Percentiles rank a stretch among this genome's conserved stretches.
These are phyloP conservation scores for Ceratonia siliqua DNA, from an alignment of 306 rosid species.

Conservation along the genomic window DNA sequence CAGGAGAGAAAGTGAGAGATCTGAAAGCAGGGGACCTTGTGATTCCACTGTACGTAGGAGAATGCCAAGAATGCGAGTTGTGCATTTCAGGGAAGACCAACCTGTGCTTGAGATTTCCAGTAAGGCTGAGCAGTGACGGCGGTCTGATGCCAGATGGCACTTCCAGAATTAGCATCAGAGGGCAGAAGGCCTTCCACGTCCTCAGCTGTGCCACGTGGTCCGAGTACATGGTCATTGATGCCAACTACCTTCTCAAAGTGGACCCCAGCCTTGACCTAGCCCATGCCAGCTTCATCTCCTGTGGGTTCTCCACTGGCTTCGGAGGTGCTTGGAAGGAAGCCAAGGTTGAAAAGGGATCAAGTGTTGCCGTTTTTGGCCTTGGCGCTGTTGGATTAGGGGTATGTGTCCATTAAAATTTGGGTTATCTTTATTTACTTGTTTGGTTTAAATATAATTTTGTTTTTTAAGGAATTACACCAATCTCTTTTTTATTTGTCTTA, in stretches of 20 bases:
- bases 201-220: conserved; percentile 45
- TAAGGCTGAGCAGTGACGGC: no score
- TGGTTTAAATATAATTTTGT: no score
- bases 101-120: background rate
- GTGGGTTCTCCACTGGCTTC: conserved; percentile 49
- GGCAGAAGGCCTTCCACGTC: conserved; percentile 28
- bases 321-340: conserved; percentile 50
- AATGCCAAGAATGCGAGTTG: conserved; percentile 42
- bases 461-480: no score
- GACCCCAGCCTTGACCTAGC: conserved; percentile 7
- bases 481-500: no score
- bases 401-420: no score
- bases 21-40: conserved; percentile 36
- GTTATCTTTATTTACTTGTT: no score
- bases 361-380: conserved; percentile 42
- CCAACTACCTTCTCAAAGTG: conserved; percentile 28
- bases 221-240: conserved; percentile 37
- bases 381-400: conserved; percentile 55
- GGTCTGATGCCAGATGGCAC: background rate
- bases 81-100: conserved; percentile 22
- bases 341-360: conserved; percentile 28
- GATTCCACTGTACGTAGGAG: conserved; percentile 35
- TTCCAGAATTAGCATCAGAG: conserved; percentile 20
- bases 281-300: conserved; percentile 43
- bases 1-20: conserved; percentile 29